Percentiles rank a stretch among this genome's conserved stretches.
phyloP scores from a whole-genome alignment of 805 yeast genomes.

The Nakazawaea wickerhamii region DNA sequence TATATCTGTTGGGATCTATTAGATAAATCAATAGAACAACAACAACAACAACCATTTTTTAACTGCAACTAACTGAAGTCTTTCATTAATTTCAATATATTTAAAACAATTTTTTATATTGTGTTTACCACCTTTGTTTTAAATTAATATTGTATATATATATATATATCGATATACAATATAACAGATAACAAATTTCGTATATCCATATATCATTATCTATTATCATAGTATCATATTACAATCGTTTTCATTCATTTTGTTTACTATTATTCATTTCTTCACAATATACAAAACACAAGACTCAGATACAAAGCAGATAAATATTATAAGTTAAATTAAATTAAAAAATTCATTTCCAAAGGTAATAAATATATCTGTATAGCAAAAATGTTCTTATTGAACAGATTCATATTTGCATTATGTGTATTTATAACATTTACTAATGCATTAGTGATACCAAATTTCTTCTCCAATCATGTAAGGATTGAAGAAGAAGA shows the following conservation, averaged over 20 bases:
- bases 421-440: slow-evolving; percentile 3
- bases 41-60: too few relatives aligned
- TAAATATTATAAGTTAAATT: too few relatives aligned
- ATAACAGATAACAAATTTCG: too few relatives aligned
- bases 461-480: slow-evolving; percentile 1
- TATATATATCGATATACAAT: not conserved
- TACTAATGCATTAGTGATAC: slow-evolving; percentile 11
- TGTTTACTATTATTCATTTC: not conserved
- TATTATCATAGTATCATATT: too few relatives aligned
- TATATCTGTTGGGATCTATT: too few relatives aligned
- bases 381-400: too few relatives aligned
- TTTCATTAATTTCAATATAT: slow-evolving; percentile 2
- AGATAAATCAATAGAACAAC: too few relatives aligned
- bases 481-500: not conserved
- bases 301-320: not conserved
- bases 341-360: too few relatives aligned
- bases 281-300: not conserved
- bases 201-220: too few relatives aligned
- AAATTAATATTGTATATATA: not conserved
- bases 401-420: not conserved
- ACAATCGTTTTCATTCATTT: not conserved
- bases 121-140: not conserved
- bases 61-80: slow-evolving; percentile 13
- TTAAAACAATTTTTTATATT: not conserved
- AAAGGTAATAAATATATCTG: too few relatives aligned